Evolutionary conservation across 352 stramenopile genomes (phyloP), one percentile per base, ranked within the genome.

Genomic region (Plasmopara muralis): DNA sequence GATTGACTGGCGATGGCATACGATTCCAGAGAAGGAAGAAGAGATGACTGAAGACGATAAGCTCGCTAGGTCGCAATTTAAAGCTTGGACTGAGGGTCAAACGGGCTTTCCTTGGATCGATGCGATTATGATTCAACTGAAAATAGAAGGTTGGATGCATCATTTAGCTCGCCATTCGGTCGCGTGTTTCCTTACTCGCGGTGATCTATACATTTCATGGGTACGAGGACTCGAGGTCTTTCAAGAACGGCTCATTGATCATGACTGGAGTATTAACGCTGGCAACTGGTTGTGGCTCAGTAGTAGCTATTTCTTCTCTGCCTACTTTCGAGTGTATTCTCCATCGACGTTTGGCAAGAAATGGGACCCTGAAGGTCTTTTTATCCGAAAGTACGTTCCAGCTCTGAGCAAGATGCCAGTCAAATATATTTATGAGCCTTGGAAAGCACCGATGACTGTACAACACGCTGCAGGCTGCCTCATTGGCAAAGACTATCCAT

Each of bases 81-180:
- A 87, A 28, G 87, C 87, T 18, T 99, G 96, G 96, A 96, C 93
- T 65, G 74, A 96, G 47, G 93, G 82, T 2, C 73, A 89, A 50
- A 99, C 96, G 9, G 96, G 96, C 4, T 99, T 96, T 66, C 96
- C 96, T 14, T 99, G 89, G 74, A 98, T 99, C 61, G 96, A 99
- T 61, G 96, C 96, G 38, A 94, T 95, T 64, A 99, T 99, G 96
- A 89, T 85, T 5, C 90, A 97, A 63, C 67, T 97, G 2, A 72
- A 79, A 46, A 64, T 88, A 30, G 86, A 97, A 71, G 88, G 89
- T 7, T 97, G 84, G 84, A 89, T 91, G 71, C 83, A 93, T 58
- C 82, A 93, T 54, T 55, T 93, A 29, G 93, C 85, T 16, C 71
- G 96, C 30, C 96, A 99, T 68, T 91, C 93, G 16, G 95, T 98